A percentile compares a stretch with the other conserved stretches of the same genome.
These are phyloP conservation scores for Neltuma alba DNA, from an alignment of 306 rosid species.

Conservation along the genomic window DNA sequence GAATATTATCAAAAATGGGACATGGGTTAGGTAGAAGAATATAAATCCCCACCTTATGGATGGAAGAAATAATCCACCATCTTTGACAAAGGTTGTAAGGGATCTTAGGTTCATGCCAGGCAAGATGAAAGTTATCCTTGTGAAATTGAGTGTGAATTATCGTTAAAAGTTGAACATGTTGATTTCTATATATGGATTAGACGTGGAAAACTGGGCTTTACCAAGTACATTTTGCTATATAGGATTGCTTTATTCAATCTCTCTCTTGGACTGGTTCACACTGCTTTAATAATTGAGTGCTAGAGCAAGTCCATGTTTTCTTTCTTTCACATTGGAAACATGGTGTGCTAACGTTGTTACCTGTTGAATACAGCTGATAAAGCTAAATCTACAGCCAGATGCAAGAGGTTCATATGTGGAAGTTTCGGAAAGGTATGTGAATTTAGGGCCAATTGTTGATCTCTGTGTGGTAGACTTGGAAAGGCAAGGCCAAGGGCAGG, in stretches of 20 bases:
- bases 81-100: no score
- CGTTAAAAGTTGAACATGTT: no score
- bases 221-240: background rate
- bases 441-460: conserved; percentile 98
- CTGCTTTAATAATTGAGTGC: conserved; percentile 18
- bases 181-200: background rate
- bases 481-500: conserved; percentile 99
- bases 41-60: no score
- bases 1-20: no score
- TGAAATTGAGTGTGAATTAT: no score
- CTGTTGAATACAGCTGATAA: conserved; percentile 76
- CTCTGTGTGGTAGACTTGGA: conserved; percentile 98
- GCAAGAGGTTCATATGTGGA: conserved; percentile 94
- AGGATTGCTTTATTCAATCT: conserved; percentile 6
- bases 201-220: background rate
- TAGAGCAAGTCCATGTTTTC: conserved; percentile 3
- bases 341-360: conserved; percentile 39
- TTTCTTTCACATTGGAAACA: conserved; percentile 28
- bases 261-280: background rate
- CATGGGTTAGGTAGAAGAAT: no score
- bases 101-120: no score
- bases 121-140: no score
- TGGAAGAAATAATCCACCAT: no score
- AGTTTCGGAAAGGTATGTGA: conserved; percentile 88
- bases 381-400: conserved; percentile 84